Evolutionary conservation across 1,139 yeast genomes (phyloP).

Genomic region (Geotrichum macrosporum): DNA sequence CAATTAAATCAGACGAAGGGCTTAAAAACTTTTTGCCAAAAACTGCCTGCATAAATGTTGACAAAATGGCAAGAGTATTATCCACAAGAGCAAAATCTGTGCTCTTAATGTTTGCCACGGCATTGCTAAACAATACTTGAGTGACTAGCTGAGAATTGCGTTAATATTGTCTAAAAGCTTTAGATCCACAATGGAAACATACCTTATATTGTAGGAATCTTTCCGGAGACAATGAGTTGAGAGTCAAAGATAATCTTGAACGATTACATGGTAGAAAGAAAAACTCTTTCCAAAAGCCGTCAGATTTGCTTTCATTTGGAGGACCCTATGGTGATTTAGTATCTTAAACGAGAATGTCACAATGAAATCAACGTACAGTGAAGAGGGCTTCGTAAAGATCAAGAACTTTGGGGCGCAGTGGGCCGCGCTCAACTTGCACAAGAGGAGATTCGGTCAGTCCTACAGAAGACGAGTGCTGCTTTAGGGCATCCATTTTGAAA

Average conservation of each 20-base stretch:
- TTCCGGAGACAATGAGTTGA: constrained; percentile 30
- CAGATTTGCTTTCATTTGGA: constrained; percentile 21
- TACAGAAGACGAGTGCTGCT: no score
- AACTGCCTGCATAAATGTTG: constrained; percentile 33
- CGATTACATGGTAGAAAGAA: constrained; percentile 37
- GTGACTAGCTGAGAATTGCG: constrained; percentile 21
- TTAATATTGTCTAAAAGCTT: background rate
- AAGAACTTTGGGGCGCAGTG: constrained; percentile 38
- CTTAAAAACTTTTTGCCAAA: constrained; percentile 34
- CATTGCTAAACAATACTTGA: constrained; percentile 32
- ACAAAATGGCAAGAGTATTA: constrained; percentile 30
- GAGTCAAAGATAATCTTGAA: constrained; percentile 28
- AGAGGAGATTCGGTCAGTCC: constrained; percentile 34
- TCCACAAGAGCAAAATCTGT: constrained; percentile 27
- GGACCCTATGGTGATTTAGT: constrained; percentile 18
- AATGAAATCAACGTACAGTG: constrained; percentile 26
- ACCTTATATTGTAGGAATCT: constrained; percentile 27
- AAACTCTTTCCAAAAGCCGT: constrained; percentile 42
- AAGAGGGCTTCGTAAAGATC: constrained; percentile 38
- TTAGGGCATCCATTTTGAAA: no score
- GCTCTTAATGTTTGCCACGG: constrained; percentile 27
- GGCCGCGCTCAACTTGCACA: constrained; percentile 37
- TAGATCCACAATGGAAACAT: no score
- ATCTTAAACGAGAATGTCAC: background rate
- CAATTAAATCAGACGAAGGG: constrained; percentile 35